Evolutionary conservation across 2,329 filamentous ascomycete genomes (phyloP), one percentile per base, ranked within the genome.

Genomic region (Aspergillus brasiliensis): DNA sequence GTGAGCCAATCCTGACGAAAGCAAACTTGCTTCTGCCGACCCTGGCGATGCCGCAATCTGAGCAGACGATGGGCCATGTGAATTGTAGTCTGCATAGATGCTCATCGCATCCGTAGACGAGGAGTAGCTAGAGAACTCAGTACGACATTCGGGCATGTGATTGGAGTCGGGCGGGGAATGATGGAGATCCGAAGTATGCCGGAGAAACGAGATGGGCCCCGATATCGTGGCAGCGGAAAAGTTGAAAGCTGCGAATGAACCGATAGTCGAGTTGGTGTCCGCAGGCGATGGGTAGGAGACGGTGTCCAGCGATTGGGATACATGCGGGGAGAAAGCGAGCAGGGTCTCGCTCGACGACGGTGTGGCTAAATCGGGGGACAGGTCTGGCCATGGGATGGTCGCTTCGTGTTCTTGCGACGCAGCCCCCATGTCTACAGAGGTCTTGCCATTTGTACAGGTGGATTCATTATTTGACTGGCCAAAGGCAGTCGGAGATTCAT

Each of bases 151-250:
- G 2, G 56, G 13, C 3, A 55, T 13, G 8, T 23, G 40, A 8
- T 38, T 31, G 8, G 52, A 47, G 19, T 51, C 56, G 21, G 55
- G 49, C 10, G 62, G 51, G 34, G 63, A 42, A 47, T 61, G 31
- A 34, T 59, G 23, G 46, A 62, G 59, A 75, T 69, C 25, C 75
- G 81, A 34, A 71, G 76, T 23, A 64, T 75, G 70, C 6, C 71
- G 73, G 37, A 75, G 62, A 52, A 73, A 78, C 1, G 77, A 77
- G 3, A 74, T 68, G 31, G 73, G 72, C 49, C 73, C 71, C 3
- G 74, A 71, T 3, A 75, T 70, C 1, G 69, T 65, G 46, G 65
- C 72, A 28, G 70, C 63, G 23, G 72, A 70, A 23, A 75, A 72
- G n/a, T 60, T 62, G 46, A 76, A 73, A 6, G 66, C 59, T 17